Base-by-base conservation (phyloP, 192 early-diverging fungal genomes). In the Chytriomyces sp. region DNA sequence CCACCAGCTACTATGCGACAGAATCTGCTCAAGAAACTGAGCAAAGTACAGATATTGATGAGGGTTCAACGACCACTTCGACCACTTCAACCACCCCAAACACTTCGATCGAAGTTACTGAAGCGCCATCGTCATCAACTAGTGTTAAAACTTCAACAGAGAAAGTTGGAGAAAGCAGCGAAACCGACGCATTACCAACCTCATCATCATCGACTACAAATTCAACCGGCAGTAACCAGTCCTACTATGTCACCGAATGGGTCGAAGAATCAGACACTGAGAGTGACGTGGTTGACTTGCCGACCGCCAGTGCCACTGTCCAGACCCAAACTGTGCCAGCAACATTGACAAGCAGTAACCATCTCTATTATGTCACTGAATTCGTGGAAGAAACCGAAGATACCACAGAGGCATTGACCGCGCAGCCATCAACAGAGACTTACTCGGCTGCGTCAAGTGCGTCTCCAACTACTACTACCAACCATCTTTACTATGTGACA, bases 231-330 rank as follows among this genome's bases (percentile, higher is more conserved):
- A 59, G 57, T 23, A 59, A 59, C 20, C 16, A 59, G 1, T 47
- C 57, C 0, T 73, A 73, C 10, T 45, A 61, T 45, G 71, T 73
- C 24, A 73, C 71, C 9, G 71, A 73, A 62, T 73, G 71, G 71
- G 7, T 62, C 20, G 26, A 53, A 24, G 43, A 60, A 8, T 1
- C 11, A 57, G 53, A 57, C 0, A 20, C 53, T 18, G 20, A 11
- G 53, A 57, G 13, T 57, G 53, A 11, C 53, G 3, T 18, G 20
- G 20, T 57, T 57, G 53, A 11, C 53, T 2, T 20, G 11, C 53
- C 53, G 20, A 57, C 53, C 53, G 2, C 28, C 2, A 35, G 28
- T 2, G 28, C 28, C 28, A 35, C 28, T 35, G 28, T 35, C 28
- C 28, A 35, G 28, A 35, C 11, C 63, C 63, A 64, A 43, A 26